Conservation (phyloP, 352 stramenopile species). For the Phytopythium helicoides region DNA sequence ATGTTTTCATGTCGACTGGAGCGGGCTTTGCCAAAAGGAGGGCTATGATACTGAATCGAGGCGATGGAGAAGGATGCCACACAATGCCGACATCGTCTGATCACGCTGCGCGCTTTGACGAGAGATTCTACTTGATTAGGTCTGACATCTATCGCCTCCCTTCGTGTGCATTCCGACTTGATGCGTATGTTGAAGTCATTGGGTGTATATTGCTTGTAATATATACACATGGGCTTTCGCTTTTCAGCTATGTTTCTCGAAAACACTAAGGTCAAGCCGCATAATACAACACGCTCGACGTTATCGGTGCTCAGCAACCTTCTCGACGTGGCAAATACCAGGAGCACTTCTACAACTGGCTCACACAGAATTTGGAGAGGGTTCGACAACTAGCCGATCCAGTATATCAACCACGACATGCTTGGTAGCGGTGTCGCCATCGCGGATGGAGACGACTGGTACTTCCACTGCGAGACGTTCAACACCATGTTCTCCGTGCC, state of each 20-base stretch:
- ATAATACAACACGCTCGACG: constrained; percentile 16
- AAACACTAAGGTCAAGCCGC: constrained; percentile 22
- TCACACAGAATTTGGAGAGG: constrained; percentile 29
- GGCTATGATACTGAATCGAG: background rate
- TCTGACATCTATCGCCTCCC: constrained; percentile 3
- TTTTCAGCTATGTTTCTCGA: no score
- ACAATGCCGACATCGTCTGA: constrained; percentile 32
- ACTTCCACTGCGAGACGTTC: constrained; percentile 32
- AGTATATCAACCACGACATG: constrained; percentile 12
- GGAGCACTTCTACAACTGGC: constrained; percentile 47
- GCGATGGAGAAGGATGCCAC: constrained; percentile 6
- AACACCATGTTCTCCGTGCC: constrained; percentile 28
- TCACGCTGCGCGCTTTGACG: constrained; percentile 30
- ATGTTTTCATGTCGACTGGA: background rate
- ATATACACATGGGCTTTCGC: no score
- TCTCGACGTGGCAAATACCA: constrained; percentile 19
- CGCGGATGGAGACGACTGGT: constrained; percentile 31
- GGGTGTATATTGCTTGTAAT: no score
- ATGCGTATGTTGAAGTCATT: no score
- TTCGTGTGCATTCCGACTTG: no score
- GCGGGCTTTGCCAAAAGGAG: background rate
- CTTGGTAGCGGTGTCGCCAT: constrained; percentile 23
- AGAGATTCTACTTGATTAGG: constrained; percentile 8
- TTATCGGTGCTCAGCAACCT: constrained; percentile 43
- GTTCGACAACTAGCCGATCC: constrained; percentile 24